Conservation (phyloP, 352 stramenopile species). For the Blastocystis sp. region DNA sequence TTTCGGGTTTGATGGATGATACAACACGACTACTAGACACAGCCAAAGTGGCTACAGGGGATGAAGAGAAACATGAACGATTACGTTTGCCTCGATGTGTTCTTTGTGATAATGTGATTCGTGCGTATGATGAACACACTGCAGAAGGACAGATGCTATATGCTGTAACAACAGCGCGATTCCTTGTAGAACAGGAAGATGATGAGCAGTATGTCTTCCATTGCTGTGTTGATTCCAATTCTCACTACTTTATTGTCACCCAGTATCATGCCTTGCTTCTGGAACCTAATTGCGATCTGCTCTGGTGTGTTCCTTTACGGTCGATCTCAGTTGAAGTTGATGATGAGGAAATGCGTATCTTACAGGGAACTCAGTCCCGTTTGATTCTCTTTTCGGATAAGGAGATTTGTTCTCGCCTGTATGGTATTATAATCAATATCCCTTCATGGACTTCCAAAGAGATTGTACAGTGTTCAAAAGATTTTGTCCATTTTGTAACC, state of each 20-base stretch:
- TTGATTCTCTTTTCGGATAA: conserved; percentile 33
- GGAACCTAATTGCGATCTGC: neutral
- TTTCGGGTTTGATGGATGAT: conserved; percentile 80
- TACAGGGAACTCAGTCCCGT: neutral
- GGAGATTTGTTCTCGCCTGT: conserved; percentile 34
- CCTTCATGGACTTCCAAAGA: conserved; percentile 20
- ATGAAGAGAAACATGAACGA: conserved; percentile 73
- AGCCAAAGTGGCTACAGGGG: conserved; percentile 68
- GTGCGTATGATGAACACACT: conserved; percentile 4
- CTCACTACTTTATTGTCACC: conserved; percentile 44
- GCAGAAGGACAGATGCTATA: conserved; percentile 34
- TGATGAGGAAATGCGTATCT: conserved; percentile 33
- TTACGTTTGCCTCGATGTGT: conserved; percentile 75
- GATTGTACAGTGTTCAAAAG: conserved; percentile 33
- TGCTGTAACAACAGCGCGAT: neutral
- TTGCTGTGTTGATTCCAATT: neutral
- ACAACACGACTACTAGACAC: conserved; percentile 80
- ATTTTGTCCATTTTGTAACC: conserved; percentile 11
- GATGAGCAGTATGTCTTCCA: conserved; percentile 46
- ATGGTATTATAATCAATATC: conserved; percentile 52
- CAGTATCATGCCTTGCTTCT: conserved; percentile 51
- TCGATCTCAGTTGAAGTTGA: neutral
- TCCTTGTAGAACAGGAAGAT: neutral
- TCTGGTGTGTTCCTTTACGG: conserved; percentile 22
- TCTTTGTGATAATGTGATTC: conserved; percentile 11